Base-by-base conservation (phyloP, 495 filamentous ascomycete genomes). In the Penicillium cosmopolitanum region DNA sequence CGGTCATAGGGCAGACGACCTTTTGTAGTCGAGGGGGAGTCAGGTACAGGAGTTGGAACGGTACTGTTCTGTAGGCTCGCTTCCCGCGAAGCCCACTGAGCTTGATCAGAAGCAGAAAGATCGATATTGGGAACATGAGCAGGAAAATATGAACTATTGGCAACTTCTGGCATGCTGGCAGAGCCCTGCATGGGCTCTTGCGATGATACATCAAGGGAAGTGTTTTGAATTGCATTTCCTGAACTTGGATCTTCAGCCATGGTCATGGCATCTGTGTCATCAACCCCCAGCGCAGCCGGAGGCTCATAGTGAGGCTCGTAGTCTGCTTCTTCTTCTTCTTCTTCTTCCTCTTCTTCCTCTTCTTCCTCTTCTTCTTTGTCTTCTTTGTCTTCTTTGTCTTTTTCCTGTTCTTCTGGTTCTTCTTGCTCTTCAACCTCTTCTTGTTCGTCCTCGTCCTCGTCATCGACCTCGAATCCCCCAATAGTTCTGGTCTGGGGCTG, bases 401-500 rank as follows among this genome's bases (percentile, higher is more conserved):
- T 15, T 40, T 40, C 36, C 10, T 40, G 10, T n/a, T 44, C 42
- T 6, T 44, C 8, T 10, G 16, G 42, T 44, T 10, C 42, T 44
- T 18, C n/a, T 10, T 16, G n/a, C 18, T 44, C 80, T 67, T 84
- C 83, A 58, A 80, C 79, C 58, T 79, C 66, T 51, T 81, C 80
- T 60, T 72, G 63, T 55, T 77, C 74, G 55, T 77, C 73, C 64
- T 79, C 69, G 66, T 87, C 87, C 47, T 85, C 87, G 68, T 91
- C 88, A 76, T 90, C 89, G 63, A 88, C 85, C 69, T 92, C 80
- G 81, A 94, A 93, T 60, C 91, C 91, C 64, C 88, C 90, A 61
- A 87, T 87, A 40, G 84, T 91, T 72, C 85, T 87, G 55, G 87
- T 82, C 77, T 87, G 88, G 66, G 65, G 74, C 69, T 73, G 74